Base-by-base conservation (phyloP, 2,329 filamentous ascomycete species). In the Penicillium psychrosexuale region DNA sequence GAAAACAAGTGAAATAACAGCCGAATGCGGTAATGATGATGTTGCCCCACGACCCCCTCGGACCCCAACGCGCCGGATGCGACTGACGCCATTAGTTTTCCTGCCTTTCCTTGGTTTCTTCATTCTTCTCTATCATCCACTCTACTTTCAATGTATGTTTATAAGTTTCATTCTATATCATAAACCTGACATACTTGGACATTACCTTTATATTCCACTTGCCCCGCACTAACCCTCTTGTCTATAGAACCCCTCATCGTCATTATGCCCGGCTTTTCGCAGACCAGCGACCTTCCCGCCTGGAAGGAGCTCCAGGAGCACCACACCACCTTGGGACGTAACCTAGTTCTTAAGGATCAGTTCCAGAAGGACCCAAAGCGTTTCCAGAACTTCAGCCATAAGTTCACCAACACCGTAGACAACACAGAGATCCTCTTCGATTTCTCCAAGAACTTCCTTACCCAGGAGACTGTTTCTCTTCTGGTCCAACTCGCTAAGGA, bases 401-500 rank as follows among this genome's bases (percentile, higher is more conserved):
- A 84, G 69, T 96, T 97, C 77, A 80, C 83, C 67, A 92, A 90
- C 76, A 75, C 83, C 50, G 87, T 89, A 64, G 90, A 95, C 69
- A 83, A 82, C 69, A 87, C 85, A 65, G 91, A 97, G 63, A 94
- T 95, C 69, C 84, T 99, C 61, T 99, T 97, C 77, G 94, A 99
- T 78, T 99, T 96, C 80, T 94, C 89, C 81, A 99, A 99, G 86
- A 99, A 99, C 84, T 92, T 99, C 77, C 76, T 97, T 68, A 94
- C 89, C 59, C 90, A 96, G 66, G 92, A 97, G 78, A 97, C 93
- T 5, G 81, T 97, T 48, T 82, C 88, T 62, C 83, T 96, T 47
- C 84, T 99, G 51, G 82, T 95, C 68, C 87, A 96, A 80, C 86
- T 99, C 28, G 94, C 94, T 61, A 87, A 92, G 77, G 89, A 97